Base-by-base conservation (phyloP, 2,329 filamentous ascomycete species). In the Talaromyces piceae region DNA sequence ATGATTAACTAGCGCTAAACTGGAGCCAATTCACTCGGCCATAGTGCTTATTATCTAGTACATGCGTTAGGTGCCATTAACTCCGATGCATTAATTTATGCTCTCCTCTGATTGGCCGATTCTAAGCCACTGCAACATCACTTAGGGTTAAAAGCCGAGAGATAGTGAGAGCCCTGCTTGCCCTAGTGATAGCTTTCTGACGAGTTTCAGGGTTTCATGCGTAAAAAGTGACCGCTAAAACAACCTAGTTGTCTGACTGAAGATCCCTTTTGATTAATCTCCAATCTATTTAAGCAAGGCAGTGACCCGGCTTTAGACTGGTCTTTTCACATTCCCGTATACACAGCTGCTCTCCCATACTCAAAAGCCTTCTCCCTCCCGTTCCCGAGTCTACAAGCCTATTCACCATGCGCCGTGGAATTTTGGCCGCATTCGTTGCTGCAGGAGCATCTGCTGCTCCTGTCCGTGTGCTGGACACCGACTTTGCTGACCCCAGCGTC, bases 401-500 rank as follows among this genome's bases (percentile, higher is more conserved):
- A n/a, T n/a, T n/a, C 33, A 43, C 39, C 6, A 43, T 43, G 39
- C 39, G 23, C 13, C 39, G 39, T 43, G 39, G 39, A 43, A 43
- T 43, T 43, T 25, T 43, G 39, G 39, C 39, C 12, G 39, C 39
- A 16, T 43, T 43, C 11, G 39, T 43, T 25, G 23, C 25, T 12
- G 44, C 44, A 46, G 44, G 25, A 46, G 47, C 47, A 13, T 23
- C 50, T 8, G 57, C 60, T 5, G 55, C 58, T 20, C 55, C 60
- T 9, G 55, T 52, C 39, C 54, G 57, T 27, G 59, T 47, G 3
- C 50, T 75, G 39, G 55, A 65, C 41, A 61, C 61, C 23, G 72
- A 81, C 64, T 82, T 82, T 59, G 72, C 79, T 11, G 78, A 82
- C 56, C 79, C 80, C 6, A 65, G 70, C 16, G 68, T 82, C 28